phyloP scores from a whole-genome alignment of 2,329 filamentous ascomycete genomes.

The Ceratocystis diversiconidia region DNA sequence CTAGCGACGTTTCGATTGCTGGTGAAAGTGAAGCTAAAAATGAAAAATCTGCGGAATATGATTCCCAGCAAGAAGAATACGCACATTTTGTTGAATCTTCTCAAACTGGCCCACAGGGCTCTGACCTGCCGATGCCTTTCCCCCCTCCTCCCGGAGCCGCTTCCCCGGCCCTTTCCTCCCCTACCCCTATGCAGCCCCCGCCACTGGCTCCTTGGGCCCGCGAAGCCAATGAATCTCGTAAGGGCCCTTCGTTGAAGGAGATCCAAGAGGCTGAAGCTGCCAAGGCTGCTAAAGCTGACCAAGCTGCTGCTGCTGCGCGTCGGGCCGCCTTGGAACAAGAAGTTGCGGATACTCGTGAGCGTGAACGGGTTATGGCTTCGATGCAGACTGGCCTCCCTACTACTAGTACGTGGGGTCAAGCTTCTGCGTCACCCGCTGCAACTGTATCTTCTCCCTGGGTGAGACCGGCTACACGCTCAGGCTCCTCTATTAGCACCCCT shows the following conservation, averaged over 20 bases:
- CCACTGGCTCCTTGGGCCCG: constrained; percentile 93
- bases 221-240: constrained; percentile 58
- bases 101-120: constrained; percentile 22
- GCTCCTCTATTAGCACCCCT: constrained; percentile 28
- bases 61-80: neutral
- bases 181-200: constrained; percentile 36
- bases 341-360: constrained; percentile 43
- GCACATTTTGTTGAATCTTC: neutral
- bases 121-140: constrained; percentile 63
- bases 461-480: constrained; percentile 36
- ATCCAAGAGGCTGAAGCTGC: constrained; percentile 93
- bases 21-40: neutral
- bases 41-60: neutral
- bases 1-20: neutral
- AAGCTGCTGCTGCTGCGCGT: constrained; percentile 61
- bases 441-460: constrained; percentile 44
- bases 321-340: constrained; percentile 73
- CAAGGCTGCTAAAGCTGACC: constrained; percentile 80
- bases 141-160: constrained; percentile 36
- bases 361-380: constrained; percentile 37
- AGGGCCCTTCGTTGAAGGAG: constrained; percentile 84
- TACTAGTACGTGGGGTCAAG: constrained; percentile 75
- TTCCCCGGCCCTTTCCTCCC: constrained; percentile 37
- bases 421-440: constrained; percentile 53
- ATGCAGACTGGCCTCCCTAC: constrained; percentile 66